A percentile compares a stretch with the other conserved stretches of the same genome.
Conservation (phyloP, 2,329 filamentous ascomycete species). For the Calycina herbarum region DNA sequence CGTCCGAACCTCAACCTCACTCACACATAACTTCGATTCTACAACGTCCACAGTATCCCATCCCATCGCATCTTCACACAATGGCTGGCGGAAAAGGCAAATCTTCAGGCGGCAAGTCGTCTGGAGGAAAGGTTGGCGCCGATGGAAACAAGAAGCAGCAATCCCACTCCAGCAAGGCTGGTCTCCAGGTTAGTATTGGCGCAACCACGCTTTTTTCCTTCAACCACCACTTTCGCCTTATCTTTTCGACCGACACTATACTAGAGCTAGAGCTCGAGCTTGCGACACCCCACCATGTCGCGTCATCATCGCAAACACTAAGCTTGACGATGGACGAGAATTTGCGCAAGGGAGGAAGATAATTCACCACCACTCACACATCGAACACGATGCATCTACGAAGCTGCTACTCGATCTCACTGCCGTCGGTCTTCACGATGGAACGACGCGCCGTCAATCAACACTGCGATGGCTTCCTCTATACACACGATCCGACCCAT, state of each 20-base stretch:
- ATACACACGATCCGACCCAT: conserved; percentile 23
- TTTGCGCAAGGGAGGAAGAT: conserved; percentile 10
- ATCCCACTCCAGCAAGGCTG: conserved; percentile 40
- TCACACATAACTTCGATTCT: not conserved
- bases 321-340: conserved; percentile 12
- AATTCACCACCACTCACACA: not conserved
- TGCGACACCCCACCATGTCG: conserved; percentile 34
- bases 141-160: conserved; percentile 40
- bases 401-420: conserved; percentile 12
- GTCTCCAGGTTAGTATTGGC: conserved; percentile 40
- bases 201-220: conserved; percentile 16
- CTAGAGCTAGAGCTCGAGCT: conserved; percentile 14
- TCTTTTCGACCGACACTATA: conserved; percentile 13
- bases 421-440: conserved; percentile 25
- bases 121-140: conserved; percentile 39
- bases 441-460: not conserved
- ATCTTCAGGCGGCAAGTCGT: conserved; percentile 40
- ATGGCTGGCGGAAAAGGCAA: conserved; percentile 42
- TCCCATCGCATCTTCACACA: conserved; percentile 9
- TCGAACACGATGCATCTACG: conserved; percentile 7
- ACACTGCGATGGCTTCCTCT: conserved; percentile 4
- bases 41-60: not conserved
- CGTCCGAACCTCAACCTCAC: not conserved
- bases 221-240: conserved; percentile 6
- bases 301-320: conserved; percentile 25